These are phyloP conservation scores for Sporothrix brunneoviolacea DNA, from an alignment of 2,329 filamentous ascomycete genomes.

Conservation along the genomic window DNA sequence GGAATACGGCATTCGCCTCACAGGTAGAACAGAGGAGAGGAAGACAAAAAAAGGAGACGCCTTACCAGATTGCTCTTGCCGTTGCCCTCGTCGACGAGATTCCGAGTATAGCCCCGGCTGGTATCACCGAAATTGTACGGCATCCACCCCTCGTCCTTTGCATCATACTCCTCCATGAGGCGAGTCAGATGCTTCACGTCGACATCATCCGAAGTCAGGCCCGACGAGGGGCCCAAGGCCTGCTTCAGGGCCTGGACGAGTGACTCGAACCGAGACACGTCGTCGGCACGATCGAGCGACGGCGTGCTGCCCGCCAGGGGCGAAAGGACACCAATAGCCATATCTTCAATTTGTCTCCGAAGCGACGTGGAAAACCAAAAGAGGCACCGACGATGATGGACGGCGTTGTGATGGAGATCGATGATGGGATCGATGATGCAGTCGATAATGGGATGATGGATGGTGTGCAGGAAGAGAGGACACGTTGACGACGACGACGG, in stretches of 20 bases:
- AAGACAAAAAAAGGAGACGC: slow-evolving; percentile 19
- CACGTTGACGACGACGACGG: not conserved
- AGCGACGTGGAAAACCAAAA: not conserved
- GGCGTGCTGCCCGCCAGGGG: not conserved
- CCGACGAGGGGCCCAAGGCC: slow-evolving; percentile 71
- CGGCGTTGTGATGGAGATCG: not conserved
- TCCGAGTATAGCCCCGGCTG: slow-evolving; percentile 71
- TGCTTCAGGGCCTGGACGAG: slow-evolving; percentile 69
- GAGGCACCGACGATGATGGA: not conserved
- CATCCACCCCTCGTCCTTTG: slow-evolving; percentile 63
- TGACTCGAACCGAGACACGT: slow-evolving; percentile 52
- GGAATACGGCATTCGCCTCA: too few species aligned
- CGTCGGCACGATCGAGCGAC: slow-evolving; percentile 15
- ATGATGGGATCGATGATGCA: not conserved
- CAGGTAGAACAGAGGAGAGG: too few species aligned
- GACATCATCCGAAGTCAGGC: slow-evolving; percentile 74
- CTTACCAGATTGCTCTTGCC: slow-evolving; percentile 49
- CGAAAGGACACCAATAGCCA: slow-evolving; percentile 8
- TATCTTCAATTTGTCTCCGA: too few species aligned
- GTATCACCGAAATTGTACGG: slow-evolving; percentile 68
- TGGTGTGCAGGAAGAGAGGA: not conserved
- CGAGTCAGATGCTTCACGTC: slow-evolving; percentile 63
- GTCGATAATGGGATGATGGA: not conserved
- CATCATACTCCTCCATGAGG: slow-evolving; percentile 69
- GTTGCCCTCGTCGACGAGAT: slow-evolving; percentile 85